A percentile compares a stretch with the other conserved stretches of the same genome.
Conservation (phyloP, 805 yeast genomes). For the Wickerhamomyces chambardii region DNA sequence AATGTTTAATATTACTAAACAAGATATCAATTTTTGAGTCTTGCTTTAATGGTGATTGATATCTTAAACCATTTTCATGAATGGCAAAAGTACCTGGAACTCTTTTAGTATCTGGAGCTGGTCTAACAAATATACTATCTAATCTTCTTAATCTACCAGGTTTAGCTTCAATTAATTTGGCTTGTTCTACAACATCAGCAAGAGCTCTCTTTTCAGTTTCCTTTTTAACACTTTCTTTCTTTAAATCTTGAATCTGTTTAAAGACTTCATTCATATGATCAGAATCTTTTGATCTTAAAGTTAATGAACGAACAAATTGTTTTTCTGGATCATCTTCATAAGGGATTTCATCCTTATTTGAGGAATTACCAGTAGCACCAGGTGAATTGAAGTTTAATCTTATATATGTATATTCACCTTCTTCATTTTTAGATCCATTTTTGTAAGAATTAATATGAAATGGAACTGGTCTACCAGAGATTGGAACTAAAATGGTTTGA, state of each 20-base stretch:
- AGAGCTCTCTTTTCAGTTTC: slow-evolving; percentile 86
- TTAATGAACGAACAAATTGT: slow-evolving; percentile 77
- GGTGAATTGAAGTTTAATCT: slow-evolving; percentile 92
- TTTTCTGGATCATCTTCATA: slow-evolving; percentile 85
- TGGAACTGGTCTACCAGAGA: slow-evolving; percentile 95
- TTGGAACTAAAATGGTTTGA: slow-evolving; percentile 86
- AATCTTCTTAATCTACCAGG: slow-evolving; percentile 80
- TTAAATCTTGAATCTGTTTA: slow-evolving; percentile 84
- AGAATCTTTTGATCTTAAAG: slow-evolving; percentile 83
- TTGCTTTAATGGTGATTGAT: slow-evolving; percentile 74
- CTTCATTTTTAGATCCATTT: slow-evolving; percentile 91
- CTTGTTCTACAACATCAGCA: slow-evolving; percentile 94
- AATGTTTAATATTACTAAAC: slow-evolving; percentile 84
- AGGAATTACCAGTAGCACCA: slow-evolving; percentile 65
- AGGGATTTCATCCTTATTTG: slow-evolving; percentile 74
- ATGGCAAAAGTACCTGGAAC: slow-evolving; percentile 84
- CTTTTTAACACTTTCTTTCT: slow-evolving; percentile 83
- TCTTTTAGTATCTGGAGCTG: slow-evolving; percentile 96
- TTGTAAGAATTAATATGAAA: slow-evolving; percentile 93
- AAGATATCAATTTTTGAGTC: slow-evolving; percentile 86
- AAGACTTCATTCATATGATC: slow-evolving; percentile 87
- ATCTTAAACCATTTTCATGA: slow-evolving; percentile 94
- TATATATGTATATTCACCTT: slow-evolving; percentile 88
- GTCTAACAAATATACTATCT: slow-evolving; percentile 86
- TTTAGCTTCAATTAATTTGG: slow-evolving; percentile 70